These are phyloP conservation scores for Monosporascus sp. DNA, from an alignment of 2,329 filamentous ascomycete species.

Conservation along the genomic window DNA sequence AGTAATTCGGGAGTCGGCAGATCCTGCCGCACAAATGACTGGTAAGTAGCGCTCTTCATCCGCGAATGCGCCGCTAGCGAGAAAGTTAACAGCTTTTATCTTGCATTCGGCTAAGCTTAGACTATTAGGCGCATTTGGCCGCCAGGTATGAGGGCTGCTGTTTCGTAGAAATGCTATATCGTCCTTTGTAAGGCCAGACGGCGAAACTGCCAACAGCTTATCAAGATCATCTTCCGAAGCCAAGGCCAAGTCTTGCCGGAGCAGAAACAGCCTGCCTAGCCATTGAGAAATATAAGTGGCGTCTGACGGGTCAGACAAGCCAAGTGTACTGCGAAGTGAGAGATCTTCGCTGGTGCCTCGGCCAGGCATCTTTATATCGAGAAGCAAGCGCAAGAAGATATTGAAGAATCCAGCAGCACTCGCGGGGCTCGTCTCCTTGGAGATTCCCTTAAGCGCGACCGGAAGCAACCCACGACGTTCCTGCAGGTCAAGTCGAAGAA, in stretches of 20 bases:
- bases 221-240: constrained; percentile 20
- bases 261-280: constrained; percentile 71
- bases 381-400: constrained; percentile 70
- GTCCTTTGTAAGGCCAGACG: constrained; percentile 54
- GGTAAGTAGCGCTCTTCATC: constrained; percentile 81
- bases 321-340: constrained; percentile 59
- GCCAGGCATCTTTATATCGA: constrained; percentile 64
- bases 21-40: constrained; percentile 76
- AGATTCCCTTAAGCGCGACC: constrained; percentile 61
- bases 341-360: constrained; percentile 75
- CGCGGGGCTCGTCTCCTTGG: constrained; percentile 48
- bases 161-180: constrained; percentile 67
- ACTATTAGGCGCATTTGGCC: constrained; percentile 51
- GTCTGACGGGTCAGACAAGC: constrained; percentile 62
- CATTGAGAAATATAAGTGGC: constrained; percentile 67
- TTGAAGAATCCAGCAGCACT: constrained; percentile 65
- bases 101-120: constrained; percentile 67
- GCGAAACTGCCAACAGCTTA: constrained; percentile 24
- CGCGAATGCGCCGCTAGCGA: constrained; percentile 80
- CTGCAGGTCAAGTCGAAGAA: constrained; percentile 41
- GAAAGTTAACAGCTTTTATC: constrained; percentile 60
- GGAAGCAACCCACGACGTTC: constrained; percentile 72
- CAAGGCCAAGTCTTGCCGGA: constrained; percentile 43
- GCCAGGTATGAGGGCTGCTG: constrained; percentile 65
- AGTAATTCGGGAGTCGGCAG: constrained; percentile 73